Percentiles rank a stretch among this genome's conserved stretches.
Conservation (phyloP, 345 rosid genomes). For the Draba incana region DNA sequence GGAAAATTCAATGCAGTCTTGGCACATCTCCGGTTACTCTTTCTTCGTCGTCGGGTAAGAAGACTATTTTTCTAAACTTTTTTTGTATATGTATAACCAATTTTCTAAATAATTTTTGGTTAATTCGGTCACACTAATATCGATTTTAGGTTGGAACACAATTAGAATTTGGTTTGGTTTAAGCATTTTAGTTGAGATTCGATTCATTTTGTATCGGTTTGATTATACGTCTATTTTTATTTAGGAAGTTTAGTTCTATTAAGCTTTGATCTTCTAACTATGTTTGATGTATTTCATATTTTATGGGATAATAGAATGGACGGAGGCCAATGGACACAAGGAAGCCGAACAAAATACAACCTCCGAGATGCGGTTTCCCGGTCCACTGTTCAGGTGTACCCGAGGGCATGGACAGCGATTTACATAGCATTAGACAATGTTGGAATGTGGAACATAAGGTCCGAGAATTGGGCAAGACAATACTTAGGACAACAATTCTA, state of each 20-base stretch:
- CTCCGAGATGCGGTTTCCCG: conserved; percentile 79
- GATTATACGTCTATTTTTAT: not conserved
- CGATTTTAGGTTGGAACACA: no score
- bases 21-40: conserved; percentile 81
- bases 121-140: no score
- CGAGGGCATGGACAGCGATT: conserved; percentile 85
- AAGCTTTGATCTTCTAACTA: not conserved
- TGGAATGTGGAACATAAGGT: conserved; percentile 97
- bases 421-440: conserved; percentile 90
- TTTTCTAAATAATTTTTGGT: no score
- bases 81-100: no score
- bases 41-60: conserved; percentile 93
- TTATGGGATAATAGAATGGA: conserved; percentile 63
- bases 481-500: conserved; percentile 91
- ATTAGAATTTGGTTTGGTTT: not conserved
- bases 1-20: conserved; percentile 81
- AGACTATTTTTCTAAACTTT: not conserved
- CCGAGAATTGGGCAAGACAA: conserved; percentile 90
- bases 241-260: not conserved
- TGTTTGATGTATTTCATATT: conserved; percentile 19
- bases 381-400: conserved; percentile 84
- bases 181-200: not conserved
- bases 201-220: not conserved
- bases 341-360: conserved; percentile 71
- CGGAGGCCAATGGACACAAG: conserved; percentile 90